Percentiles rank a stretch among this genome's conserved stretches.
Evolutionary conservation across 2,329 filamentous ascomycete species (phyloP).

Genomic region (Zelopaecilomyces penicillatus): DNA sequence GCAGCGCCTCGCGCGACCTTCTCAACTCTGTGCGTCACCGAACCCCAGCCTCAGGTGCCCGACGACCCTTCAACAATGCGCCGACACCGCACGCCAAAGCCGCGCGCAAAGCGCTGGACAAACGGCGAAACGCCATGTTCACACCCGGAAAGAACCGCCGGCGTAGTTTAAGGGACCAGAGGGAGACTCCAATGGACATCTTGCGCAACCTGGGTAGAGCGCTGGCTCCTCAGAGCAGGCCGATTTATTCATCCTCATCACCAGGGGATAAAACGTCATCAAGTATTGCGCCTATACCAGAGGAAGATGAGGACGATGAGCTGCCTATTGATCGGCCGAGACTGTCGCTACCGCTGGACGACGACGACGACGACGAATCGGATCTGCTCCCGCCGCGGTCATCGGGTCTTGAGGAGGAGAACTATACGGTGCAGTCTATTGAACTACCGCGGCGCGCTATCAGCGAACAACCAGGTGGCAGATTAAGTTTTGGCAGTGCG

Average conservation of each 20-base stretch:
- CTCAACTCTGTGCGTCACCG: conserved; percentile 32
- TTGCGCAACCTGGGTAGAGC: conserved; percentile 46
- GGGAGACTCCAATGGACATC: conserved; percentile 47
- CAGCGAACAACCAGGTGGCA: conserved; percentile 35
- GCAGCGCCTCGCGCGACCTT: conserved; percentile 25
- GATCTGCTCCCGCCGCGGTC: conserved; percentile 45
- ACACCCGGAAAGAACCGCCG: conserved; percentile 52
- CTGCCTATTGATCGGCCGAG: conserved; percentile 42
- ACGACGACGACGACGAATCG: conserved; percentile 42
- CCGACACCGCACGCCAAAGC: conserved; percentile 55
- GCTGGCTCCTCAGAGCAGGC: conserved; percentile 41
- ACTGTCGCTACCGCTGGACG: conserved; percentile 45
- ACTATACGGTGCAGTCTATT: conserved; percentile 50
- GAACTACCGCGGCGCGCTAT: conserved; percentile 48
- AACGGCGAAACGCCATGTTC: conserved; percentile 49
- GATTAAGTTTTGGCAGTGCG: conserved; percentile 44
- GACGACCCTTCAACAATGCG: conserved; percentile 30
- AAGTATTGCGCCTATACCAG: conserved; percentile 18
- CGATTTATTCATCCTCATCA: conserved; percentile 39
- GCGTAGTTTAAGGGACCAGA: conserved; percentile 46
- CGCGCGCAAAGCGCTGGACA: conserved; percentile 49
- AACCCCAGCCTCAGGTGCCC: conserved; percentile 36
- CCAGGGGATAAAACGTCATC: conserved; percentile 21
- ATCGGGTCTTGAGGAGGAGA: conserved; percentile 48
- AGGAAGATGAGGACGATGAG: conserved; percentile 44